Evolutionary conservation across 2,329 filamentous ascomycete genomes (phyloP).

Genomic region (Calonectria leucothoes): DNA sequence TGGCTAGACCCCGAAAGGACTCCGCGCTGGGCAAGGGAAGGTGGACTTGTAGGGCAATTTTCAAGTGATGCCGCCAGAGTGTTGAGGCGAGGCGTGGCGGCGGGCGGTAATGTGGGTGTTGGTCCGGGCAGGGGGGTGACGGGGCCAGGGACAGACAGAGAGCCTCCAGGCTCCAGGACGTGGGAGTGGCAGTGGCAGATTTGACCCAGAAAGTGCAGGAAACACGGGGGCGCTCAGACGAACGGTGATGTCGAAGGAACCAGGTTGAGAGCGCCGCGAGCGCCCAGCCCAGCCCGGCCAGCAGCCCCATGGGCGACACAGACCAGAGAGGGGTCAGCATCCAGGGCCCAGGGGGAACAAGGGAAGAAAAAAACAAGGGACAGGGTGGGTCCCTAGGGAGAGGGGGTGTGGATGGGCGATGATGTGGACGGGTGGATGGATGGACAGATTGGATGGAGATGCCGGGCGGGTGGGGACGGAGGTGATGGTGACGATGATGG

Average conservation of each 20-base stretch:
- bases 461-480: constrained; percentile 22
- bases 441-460: constrained; percentile 27
- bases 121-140: constrained; percentile 11
- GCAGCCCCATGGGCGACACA: constrained; percentile 14
- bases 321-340: constrained; percentile 18
- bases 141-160: constrained; percentile 6
- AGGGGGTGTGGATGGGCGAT: constrained; percentile 17
- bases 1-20: constrained; percentile 30
- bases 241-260: constrained; percentile 26
- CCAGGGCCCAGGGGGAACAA: constrained; percentile 14
- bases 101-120: constrained; percentile 35
- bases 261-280: constrained; percentile 12
- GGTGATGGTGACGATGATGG: constrained; percentile 31
- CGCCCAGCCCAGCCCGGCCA: constrained; percentile 18
- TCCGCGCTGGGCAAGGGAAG: constrained; percentile 1
- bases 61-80: constrained; percentile 6
- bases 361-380: constrained; percentile 2
- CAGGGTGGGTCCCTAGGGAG: constrained; percentile 4
- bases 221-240: constrained; percentile 25
- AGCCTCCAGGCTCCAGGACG: constrained; percentile 7
- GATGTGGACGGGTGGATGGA: constrained; percentile 24
- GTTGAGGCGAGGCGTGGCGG: constrained; percentile 36
- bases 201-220: constrained; percentile 17
- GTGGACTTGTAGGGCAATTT: constrained; percentile 9
- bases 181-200: constrained; percentile 15